phyloP scores from a whole-genome alignment of 2,329 filamentous ascomycete species.

The Dactylellina drechsleri region DNA sequence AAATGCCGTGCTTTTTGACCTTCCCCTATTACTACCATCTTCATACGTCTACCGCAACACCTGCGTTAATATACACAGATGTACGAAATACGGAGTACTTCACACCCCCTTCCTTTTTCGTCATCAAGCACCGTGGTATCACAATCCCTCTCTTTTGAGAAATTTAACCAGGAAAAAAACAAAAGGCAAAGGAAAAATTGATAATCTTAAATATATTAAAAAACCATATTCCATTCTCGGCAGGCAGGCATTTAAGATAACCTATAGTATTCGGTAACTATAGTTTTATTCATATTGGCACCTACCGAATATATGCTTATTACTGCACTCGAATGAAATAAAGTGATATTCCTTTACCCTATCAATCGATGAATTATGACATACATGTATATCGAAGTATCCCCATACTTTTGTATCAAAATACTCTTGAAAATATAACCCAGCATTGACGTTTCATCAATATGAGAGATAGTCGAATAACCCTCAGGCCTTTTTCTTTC shows the following conservation, averaged over 20 bases:
- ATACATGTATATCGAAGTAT: no score
- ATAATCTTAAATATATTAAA: slow-evolving; percentile 27
- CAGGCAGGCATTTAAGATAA: slow-evolving; percentile 10
- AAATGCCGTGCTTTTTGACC: neutral
- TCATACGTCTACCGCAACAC: slow-evolving; percentile 42
- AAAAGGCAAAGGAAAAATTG: neutral
- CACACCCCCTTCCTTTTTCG: slow-evolving; percentile 9
- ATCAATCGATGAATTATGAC: no score
- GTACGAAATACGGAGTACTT: neutral
- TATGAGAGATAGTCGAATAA: no score
- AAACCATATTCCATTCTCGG: neutral
- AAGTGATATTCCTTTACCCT: no score
- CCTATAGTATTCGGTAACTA: neutral
- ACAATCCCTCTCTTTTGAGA: neutral
- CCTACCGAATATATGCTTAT: no score
- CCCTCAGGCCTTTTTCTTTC: no score
- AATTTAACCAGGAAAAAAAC: no score
- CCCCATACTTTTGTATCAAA: no score
- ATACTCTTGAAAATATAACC: no score
- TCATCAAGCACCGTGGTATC: slow-evolving; percentile 23
- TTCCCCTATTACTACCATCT: slow-evolving; percentile 17
- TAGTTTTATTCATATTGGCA: no score
- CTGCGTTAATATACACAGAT: neutral
- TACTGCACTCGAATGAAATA: no score
- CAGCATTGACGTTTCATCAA: no score